Conservation (phyloP, 139 green algal species). For the Chlamydomonas urium region DNA sequence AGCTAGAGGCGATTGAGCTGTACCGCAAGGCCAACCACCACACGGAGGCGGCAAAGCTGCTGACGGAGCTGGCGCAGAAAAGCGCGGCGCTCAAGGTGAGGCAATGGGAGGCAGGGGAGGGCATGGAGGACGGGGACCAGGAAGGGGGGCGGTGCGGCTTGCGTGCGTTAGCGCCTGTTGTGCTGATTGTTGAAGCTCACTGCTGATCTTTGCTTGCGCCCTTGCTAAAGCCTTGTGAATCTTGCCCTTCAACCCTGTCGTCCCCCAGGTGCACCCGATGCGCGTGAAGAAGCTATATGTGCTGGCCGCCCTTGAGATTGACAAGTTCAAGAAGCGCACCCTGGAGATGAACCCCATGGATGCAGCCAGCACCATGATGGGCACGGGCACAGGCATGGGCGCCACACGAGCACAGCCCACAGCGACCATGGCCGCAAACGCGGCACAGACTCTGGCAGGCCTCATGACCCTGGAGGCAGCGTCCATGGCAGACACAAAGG, state of each 20-base stretch:
- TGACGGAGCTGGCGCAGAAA: constrained; percentile 8
- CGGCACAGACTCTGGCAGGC: constrained; percentile 63
- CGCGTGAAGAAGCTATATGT: constrained; percentile 83
- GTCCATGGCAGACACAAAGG: constrained; percentile 1
- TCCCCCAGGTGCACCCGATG: constrained; percentile 50
- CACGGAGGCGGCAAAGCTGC: constrained; percentile 17
- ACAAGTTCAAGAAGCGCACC: constrained; percentile 55
- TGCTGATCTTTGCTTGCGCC: no score
- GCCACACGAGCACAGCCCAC: no score
- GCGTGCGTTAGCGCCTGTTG: no score
- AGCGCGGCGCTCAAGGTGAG: constrained; percentile 17
- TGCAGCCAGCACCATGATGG: constrained; percentile 30
- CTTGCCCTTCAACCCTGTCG: no score
- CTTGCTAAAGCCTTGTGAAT: no score
- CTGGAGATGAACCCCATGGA: constrained; percentile 39
- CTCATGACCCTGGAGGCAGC: constrained; percentile 69
- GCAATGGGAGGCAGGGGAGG: no score
- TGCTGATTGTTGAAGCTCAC: no score
- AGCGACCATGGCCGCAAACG: constrained; percentile 16
- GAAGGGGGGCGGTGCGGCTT: no score
- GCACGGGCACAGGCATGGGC: background rate
- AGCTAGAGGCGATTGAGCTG: constrained; percentile 56
- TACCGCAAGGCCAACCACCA: constrained; percentile 55
- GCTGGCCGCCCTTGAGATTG: constrained; percentile 71
- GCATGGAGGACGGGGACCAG: no score